These are phyloP conservation scores for Fusarium oxysporum DNA, from an alignment of 2,329 filamentous ascomycete genomes.

Conservation along the genomic window DNA sequence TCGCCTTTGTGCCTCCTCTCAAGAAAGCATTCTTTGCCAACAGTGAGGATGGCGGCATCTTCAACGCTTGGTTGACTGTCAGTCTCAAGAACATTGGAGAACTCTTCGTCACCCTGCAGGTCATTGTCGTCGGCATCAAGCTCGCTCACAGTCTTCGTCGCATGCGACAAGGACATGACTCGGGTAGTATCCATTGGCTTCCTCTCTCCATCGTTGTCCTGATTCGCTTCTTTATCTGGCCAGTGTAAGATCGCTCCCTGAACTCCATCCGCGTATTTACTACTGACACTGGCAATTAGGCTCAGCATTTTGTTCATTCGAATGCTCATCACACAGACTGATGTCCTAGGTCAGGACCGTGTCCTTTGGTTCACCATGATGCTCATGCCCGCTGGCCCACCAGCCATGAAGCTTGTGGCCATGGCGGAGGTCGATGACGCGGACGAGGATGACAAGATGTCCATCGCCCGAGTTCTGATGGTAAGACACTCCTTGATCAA, in stretches of 20 bases:
- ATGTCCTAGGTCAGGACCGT: conserved; percentile 11
- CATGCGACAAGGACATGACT: conserved; percentile 21
- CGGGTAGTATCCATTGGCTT: conserved; percentile 16
- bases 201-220: conserved; percentile 13
- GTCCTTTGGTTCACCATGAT: conserved; percentile 34
- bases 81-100: conserved; percentile 35
- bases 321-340: conserved; percentile 17
- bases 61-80: conserved; percentile 31
- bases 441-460: conserved; percentile 33
- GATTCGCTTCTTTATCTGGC: conserved; percentile 26
- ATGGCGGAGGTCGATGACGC: conserved; percentile 33
- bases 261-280: accelerated
- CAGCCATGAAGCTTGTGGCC: conserved; percentile 29
- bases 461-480: conserved; percentile 26
- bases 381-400: conserved; percentile 27
- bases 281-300: neutral
- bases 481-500: neutral
- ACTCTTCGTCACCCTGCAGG: conserved; percentile 27
- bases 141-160: conserved; percentile 32
- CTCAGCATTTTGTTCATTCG: conserved; percentile 27
- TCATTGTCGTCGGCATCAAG: conserved; percentile 32
- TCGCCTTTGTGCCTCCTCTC: conserved; percentile 18
- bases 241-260: conserved; percentile 4
- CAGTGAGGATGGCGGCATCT: conserved; percentile 21
- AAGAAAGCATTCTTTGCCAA: conserved; percentile 31